Evolutionary conservation across 225 moss, liverwort and hornwort species (phyloP).

Genomic region (Anthoceros angustus): DNA sequence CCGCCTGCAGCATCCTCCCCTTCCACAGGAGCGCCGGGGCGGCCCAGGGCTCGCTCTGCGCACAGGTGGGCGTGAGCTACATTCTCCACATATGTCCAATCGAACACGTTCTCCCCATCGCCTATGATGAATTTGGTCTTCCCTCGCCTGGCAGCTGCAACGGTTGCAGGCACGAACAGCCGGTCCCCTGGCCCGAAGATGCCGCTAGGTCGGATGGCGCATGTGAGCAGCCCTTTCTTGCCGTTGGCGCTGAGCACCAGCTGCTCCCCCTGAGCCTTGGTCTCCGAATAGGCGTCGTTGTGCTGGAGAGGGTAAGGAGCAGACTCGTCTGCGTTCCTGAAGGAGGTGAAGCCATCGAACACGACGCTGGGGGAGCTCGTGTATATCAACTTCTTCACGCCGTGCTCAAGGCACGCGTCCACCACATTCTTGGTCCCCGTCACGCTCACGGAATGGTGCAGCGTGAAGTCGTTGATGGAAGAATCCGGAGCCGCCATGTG

Average conservation of each 20-base stretch:
- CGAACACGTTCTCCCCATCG: constrained; percentile 78
- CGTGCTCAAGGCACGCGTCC: constrained; percentile 54
- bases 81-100: constrained; percentile 93
- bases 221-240: constrained; percentile 40
- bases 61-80: constrained; percentile 83
- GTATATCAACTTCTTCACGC: constrained; percentile 61
- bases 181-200: constrained; percentile 87
- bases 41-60: constrained; percentile 56
- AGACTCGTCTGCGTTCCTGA: constrained; percentile 60
- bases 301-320: constrained; percentile 58
- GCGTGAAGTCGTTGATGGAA: constrained; percentile 46
- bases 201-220: constrained; percentile 79
- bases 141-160: constrained; percentile 56
- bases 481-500: constrained; percentile 85
- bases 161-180: constrained; percentile 47
- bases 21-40: constrained; percentile 18
- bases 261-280: constrained; percentile 82
- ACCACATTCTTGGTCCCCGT: constrained; percentile 74
- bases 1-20: constrained; percentile 43
- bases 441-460: constrained; percentile 79
- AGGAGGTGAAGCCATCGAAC: constrained; percentile 41
- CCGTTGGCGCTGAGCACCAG: constrained; percentile 62
- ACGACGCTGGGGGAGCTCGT: constrained; percentile 78
- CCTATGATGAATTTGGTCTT: constrained; percentile 19
- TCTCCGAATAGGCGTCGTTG: constrained; percentile 63